Conservation (phyloP, 2,329 filamentous ascomycete species). For the Calonectria henricotiae region DNA sequence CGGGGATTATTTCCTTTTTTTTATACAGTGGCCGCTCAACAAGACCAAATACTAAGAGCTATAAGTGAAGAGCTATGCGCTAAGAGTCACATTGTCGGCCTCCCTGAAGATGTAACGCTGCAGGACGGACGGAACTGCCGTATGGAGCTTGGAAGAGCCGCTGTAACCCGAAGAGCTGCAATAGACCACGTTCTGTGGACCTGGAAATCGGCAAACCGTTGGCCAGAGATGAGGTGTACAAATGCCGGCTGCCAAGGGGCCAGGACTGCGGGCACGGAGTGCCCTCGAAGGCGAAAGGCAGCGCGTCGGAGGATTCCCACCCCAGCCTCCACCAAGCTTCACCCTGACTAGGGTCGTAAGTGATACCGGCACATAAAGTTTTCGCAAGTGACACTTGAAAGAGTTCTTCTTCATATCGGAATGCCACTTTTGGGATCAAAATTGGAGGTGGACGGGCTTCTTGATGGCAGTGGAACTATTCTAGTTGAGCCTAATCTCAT, state of each 20-base stretch:
- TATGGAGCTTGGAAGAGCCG: constrained; percentile 14
- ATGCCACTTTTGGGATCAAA: not conserved
- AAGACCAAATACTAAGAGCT: not conserved
- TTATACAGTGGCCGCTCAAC: not conserved
- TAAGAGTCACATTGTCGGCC: constrained; percentile 9
- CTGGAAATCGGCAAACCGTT: constrained; percentile 21
- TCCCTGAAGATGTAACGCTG: constrained; percentile 20
- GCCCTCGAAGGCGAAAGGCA: constrained; percentile 3
- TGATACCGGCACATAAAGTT: not conserved
- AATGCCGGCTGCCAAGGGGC: constrained; percentile 13
- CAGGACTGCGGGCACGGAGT: constrained; percentile 16
- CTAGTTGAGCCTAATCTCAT: not conserved
- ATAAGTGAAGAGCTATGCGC: constrained; percentile 17
- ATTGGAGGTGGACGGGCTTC: not conserved
- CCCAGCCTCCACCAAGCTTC: constrained; percentile 1
- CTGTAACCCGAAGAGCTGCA: not conserved
- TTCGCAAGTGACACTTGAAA: no score
- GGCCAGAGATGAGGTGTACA: not conserved
- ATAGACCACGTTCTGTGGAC: constrained; percentile 26
- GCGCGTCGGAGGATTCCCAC: constrained; percentile 19
- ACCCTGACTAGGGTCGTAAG: constrained; percentile 5
- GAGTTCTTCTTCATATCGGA: no score
- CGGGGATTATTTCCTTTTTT: constrained; percentile 16
- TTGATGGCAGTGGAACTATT: not conserved
- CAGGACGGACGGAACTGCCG: constrained; percentile 10